These are phyloP conservation scores for Russula sp. DNA, from an alignment of 768 basidiomycete genomes.

Conservation along the genomic window DNA sequence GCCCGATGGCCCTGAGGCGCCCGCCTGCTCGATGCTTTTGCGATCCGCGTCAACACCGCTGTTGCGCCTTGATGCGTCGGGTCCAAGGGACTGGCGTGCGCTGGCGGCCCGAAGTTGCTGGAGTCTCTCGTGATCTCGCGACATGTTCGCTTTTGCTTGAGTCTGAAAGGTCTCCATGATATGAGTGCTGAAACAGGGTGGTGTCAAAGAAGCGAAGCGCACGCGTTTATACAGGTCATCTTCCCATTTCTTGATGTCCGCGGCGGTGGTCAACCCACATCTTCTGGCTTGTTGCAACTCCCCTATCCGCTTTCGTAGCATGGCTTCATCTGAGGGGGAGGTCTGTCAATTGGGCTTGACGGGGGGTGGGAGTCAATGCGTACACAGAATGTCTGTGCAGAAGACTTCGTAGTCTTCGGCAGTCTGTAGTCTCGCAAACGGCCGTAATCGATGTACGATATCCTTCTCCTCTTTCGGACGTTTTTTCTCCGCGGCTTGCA, in stretches of 20 bases:
- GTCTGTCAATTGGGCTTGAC: neutral
- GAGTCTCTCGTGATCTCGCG: constrained; percentile 54
- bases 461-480: constrained; percentile 87
- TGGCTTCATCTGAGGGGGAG: constrained; percentile 69
- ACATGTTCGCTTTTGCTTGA: constrained; percentile 50
- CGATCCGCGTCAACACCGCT: constrained; percentile 44
- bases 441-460: constrained; percentile 78
- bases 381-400: constrained; percentile 84
- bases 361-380: constrained; percentile 24
- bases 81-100: constrained; percentile 46
- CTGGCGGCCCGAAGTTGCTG: constrained; percentile 39
- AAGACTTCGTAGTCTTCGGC: constrained; percentile 88
- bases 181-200: constrained; percentile 14
- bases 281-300: constrained; percentile 89
- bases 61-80: constrained; percentile 43
- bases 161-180: constrained; percentile 33
- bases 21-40: constrained; percentile 46
- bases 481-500: constrained; percentile 89
- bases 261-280: constrained; percentile 72
- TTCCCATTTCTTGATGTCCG: constrained; percentile 91
- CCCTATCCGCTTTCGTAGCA: constrained; percentile 79
- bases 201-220: constrained; percentile 26
- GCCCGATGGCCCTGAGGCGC: constrained; percentile 33
- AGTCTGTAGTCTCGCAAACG: constrained; percentile 86
- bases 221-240: constrained; percentile 67